Conservation (phyloP, 306 rosid genomes). For the Ochetophila trinervis region DNA sequence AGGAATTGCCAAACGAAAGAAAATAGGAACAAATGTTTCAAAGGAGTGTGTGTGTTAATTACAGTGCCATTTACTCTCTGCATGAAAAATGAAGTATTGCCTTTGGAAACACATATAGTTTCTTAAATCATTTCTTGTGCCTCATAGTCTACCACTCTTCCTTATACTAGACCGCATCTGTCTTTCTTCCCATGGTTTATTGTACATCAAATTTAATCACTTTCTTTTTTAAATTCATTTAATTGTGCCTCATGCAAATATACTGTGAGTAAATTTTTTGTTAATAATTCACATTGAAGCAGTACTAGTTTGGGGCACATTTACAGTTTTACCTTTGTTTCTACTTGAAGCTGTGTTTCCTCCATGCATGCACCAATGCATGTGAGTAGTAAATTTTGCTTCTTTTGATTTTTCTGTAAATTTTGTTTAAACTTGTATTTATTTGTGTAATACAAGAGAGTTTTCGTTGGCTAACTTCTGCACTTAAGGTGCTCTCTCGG, state of each 20-base stretch:
- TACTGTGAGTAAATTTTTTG: no score
- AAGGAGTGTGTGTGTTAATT: no score
- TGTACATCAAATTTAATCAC: no score
- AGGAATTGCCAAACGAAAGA: no score
- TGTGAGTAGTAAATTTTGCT: conserved; percentile 12
- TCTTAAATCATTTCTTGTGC: background rate
- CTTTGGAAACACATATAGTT: background rate
- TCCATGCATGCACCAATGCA: conserved; percentile 11
- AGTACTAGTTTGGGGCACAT: no score
- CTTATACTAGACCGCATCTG: background rate
- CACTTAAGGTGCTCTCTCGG: conserved; percentile 86
- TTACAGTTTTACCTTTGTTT: background rate
- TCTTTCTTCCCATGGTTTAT: background rate
- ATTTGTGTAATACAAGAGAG: background rate
- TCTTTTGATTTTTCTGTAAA: conserved; percentile 5
- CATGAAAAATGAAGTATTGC: no score
- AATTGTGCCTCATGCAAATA: no score
- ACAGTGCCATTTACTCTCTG: no score
- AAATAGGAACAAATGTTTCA: no score
- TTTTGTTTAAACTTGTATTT: background rate
- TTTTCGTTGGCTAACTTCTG: conserved; percentile 21
- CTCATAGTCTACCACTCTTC: background rate
- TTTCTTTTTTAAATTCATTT: no score
- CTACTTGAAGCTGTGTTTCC: background rate
- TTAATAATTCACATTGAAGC: no score